A percentile compares a stretch with the other conserved stretches of the same genome.
These are phyloP conservation scores for Murraya paniculata DNA, from an alignment of 345 rosid species.

Conservation along the genomic window DNA sequence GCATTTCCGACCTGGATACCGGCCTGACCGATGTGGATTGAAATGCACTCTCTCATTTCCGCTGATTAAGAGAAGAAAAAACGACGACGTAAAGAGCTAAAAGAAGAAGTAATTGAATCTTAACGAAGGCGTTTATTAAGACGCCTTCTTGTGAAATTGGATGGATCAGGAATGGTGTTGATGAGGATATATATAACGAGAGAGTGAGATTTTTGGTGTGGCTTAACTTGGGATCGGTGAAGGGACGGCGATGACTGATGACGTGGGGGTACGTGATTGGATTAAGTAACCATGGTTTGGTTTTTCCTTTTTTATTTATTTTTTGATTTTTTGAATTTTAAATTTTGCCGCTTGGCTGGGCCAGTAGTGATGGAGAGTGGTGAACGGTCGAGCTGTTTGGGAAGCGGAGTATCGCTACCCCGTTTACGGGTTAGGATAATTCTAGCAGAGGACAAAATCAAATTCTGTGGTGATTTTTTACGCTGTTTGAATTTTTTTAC, in stretches of 20 bases:
- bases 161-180: too few relatives aligned
- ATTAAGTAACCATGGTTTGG: slow-evolving; percentile 4
- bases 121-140: slow-evolving; percentile 55
- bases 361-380: not conserved
- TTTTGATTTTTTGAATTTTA: slow-evolving; percentile 15
- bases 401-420: not conserved
- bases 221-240: slow-evolving; percentile 9
- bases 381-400: not conserved
- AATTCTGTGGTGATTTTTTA: too few relatives aligned
- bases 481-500: too few relatives aligned
- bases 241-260: slow-evolving; percentile 13
- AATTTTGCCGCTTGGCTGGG: slow-evolving; percentile 34
- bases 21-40: slow-evolving; percentile 79
- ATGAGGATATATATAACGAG: slow-evolving; percentile 24
- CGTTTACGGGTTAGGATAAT: not conserved
- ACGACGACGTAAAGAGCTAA: not conserved
- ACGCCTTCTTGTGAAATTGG: slow-evolving; percentile 36
- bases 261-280: slow-evolving; percentile 32
- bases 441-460: not conserved
- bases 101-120: not conserved
- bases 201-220: not conserved
- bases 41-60: slow-evolving; percentile 71
- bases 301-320: slow-evolving; percentile 10
- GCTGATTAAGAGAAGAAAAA: not conserved
- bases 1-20: slow-evolving; percentile 83